A percentile compares a stretch with the other conserved stretches of the same genome.
Conservation (phyloP, 768 basidiomycete species). For the Cytidiella melzeri region DNA sequence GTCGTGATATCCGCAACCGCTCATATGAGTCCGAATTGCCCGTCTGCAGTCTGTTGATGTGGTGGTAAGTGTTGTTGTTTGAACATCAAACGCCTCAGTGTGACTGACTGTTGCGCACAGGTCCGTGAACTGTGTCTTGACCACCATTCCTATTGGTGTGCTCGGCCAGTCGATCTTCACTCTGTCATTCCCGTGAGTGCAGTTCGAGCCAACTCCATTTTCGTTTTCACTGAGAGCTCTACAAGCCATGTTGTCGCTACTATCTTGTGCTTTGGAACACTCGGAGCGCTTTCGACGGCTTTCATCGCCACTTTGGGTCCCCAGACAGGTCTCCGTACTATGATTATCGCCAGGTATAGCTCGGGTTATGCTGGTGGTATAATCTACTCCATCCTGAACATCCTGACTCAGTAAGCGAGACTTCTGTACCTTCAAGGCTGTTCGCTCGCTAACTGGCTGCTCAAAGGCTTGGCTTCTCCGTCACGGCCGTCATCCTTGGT, state of each 20-base stretch:
- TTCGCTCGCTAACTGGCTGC: too few species aligned
- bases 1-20: not conserved
- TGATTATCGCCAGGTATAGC: constrained; percentile 45
- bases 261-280: constrained; percentile 39
- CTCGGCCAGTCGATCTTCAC: constrained; percentile 43
- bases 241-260: constrained; percentile 38
- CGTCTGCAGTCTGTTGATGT: constrained; percentile 36
- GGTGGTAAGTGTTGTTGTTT: constrained; percentile 29
- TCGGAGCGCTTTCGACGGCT: constrained; percentile 36
- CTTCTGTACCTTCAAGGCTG: not conserved
- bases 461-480: constrained; percentile 40
- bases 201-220: not conserved
- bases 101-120: constrained; percentile 14
- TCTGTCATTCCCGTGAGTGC: constrained; percentile 38
- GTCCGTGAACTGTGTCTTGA: constrained; percentile 39
- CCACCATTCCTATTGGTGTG: constrained; percentile 45
- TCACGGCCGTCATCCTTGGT: constrained; percentile 45
- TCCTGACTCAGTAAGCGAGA: constrained; percentile 37
- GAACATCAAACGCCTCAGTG: too few species aligned
- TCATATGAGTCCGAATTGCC: too few species aligned
- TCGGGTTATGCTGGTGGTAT: constrained; percentile 44
- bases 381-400: constrained; percentile 47
- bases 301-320: constrained; percentile 53
- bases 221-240: not conserved
- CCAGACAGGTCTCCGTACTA: constrained; percentile 45